Evolutionary conservation across 2,329 filamentous ascomycete genomes (phyloP).

Genomic region (Rutstroemia sp.): DNA sequence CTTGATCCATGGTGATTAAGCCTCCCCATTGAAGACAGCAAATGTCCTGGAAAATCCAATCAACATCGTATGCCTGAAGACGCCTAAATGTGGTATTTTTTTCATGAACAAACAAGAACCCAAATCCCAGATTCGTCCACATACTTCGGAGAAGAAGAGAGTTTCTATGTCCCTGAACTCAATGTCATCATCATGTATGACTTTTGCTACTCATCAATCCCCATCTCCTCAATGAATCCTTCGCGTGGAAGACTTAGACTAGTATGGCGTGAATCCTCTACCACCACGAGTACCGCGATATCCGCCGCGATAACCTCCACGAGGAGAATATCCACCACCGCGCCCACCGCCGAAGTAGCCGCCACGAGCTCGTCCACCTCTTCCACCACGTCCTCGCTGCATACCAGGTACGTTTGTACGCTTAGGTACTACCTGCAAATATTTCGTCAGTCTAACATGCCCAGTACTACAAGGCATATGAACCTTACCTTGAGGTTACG

Average conservation of each 20-base stretch:
- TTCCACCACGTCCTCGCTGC: conserved; percentile 63
- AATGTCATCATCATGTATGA: not conserved
- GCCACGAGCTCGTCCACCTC: conserved; percentile 39
- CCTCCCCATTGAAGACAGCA: not conserved
- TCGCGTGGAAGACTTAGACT: conserved; percentile 21
- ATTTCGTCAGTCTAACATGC: not conserved
- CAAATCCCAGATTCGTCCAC: not conserved
- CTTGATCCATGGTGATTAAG: not conserved
- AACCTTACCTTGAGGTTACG: conserved; percentile 81
- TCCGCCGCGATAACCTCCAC: conserved; percentile 54
- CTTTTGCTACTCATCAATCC: not conserved
- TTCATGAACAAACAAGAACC: not conserved
- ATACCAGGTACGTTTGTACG: conserved; percentile 95
- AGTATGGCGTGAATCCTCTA: conserved; percentile 60
- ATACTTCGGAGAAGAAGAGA: not conserved
- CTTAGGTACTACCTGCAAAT: conserved; percentile 69
- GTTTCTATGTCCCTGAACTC: not conserved
- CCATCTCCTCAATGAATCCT: not conserved
- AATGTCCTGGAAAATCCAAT: not conserved
- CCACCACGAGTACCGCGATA: conserved; percentile 47
- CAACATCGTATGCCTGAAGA: not conserved
- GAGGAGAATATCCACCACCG: conserved; percentile 30
- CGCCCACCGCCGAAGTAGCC: conserved; percentile 34
- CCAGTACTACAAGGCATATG: not conserved
- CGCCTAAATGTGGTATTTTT: not conserved